phyloP scores from a whole-genome alignment of 179 eudicot genomes.

The Beta corolliflora region DNA sequence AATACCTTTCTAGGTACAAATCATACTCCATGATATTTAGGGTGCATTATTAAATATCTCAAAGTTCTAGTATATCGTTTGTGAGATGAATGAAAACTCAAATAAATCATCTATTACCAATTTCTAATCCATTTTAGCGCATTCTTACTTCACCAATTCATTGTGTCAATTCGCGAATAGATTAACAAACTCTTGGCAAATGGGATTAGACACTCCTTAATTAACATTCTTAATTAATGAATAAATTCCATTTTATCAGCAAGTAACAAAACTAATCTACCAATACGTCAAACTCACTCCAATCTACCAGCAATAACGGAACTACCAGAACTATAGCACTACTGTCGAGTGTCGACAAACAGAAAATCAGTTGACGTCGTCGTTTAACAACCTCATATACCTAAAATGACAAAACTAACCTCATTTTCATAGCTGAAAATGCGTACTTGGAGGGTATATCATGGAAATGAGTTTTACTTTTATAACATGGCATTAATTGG shows the following conservation, averaged over 20 bases:
- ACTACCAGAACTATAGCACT: background rate
- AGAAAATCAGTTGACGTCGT: background rate
- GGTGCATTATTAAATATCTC: background rate
- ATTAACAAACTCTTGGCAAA: no score
- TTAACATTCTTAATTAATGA: no score
- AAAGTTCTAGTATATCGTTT: background rate
- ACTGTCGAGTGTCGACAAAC: no score
- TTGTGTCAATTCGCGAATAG: no score
- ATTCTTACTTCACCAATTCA: no score
- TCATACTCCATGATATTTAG: background rate
- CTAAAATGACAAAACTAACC: conserved; percentile 7
- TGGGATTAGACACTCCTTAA: no score
- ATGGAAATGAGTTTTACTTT: background rate
- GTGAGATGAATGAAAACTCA: no score
- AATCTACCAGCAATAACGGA: background rate
- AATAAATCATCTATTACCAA: no score
- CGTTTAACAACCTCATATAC: no score
- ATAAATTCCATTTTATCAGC: no score
- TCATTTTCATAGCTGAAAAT: background rate
- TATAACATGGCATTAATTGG: background rate
- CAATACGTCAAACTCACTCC: background rate
- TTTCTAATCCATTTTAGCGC: no score
- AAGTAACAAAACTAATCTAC: no score
- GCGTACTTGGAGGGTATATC: background rate
- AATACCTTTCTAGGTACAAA: background rate